Base-by-base conservation (phyloP, 768 basidiomycete genomes). In the Fomitopsis pulvina region DNA sequence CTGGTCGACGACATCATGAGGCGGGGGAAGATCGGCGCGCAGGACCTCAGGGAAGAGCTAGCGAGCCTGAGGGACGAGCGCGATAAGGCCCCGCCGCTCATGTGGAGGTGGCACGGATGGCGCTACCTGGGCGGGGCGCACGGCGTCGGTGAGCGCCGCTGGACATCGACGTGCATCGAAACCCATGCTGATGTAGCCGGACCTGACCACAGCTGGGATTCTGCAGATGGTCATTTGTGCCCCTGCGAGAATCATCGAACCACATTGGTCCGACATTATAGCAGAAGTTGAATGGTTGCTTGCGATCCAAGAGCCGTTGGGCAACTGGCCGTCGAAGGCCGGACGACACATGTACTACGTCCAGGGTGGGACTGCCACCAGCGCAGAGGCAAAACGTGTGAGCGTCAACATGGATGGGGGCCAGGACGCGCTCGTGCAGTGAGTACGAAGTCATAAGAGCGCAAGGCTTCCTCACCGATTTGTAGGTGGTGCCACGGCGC, bases 21-120 rank as follows among this genome's bases (percentile, higher is more conserved):
- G 29, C 69, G 77, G 37, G 78, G 78, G 40, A 64, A 54, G 48
- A 29, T 59, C 20, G 78, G 76, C 1, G 69, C 73, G 2, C 56
- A 48, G 45, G 37, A 48, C 7, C 73, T 76, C 57, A 51, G 50
- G 2, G 52, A 51, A 3, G 67, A 68, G 29, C 51, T 70, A 20
- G 57, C 57, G 10, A 51, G 51, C 2, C 34, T 37, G 5, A 37
- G 34, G 14, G 48, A 48, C 21, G 53, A 52, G 16, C 37, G 51
- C 18, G 42, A 48, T 2, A 39, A 25, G 10, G 57, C 56, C 3
- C 77, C 78, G 0, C 68, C 74, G 1, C 61, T 81, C 25, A 81
- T 81, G 78, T 81, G 79, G 80, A 64, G 62, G 9, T 82, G 80
- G 80, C 73, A 78, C 54, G 65, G 70, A n/a, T 78, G 72, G 53